Evolutionary conservation across 1,284 basidiomycete species (phyloP).

Genomic region (Sporisorium reilianum): DNA sequence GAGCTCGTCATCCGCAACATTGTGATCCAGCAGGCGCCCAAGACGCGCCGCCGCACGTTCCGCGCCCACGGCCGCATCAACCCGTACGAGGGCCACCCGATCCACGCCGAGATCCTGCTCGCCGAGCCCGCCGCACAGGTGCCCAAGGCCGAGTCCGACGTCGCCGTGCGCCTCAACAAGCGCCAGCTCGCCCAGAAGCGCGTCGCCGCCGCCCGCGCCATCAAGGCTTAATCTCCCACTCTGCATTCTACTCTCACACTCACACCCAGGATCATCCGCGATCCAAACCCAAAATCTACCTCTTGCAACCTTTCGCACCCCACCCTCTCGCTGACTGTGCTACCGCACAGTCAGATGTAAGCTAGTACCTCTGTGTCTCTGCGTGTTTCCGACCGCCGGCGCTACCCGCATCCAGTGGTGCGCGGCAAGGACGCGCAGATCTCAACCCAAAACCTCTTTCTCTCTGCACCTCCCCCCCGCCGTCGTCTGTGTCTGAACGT

Average conservation of each 20-base stretch:
- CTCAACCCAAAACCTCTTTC: slow-evolving; percentile 2
- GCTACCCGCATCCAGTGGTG: too few species aligned
- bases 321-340: slow-evolving; percentile 9
- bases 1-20: slow-evolving; percentile 96
- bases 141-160: slow-evolving; percentile 61
- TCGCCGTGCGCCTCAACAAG: slow-evolving; percentile 64
- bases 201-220: slow-evolving; percentile 58
- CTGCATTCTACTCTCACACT: background rate
- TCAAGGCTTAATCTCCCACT: slow-evolving; percentile 40
- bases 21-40: slow-evolving; percentile 98
- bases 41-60: slow-evolving; percentile 99
- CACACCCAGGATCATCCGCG: background rate
- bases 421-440: too few species aligned
- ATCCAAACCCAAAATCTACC: slow-evolving; percentile 6
- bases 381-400: too few species aligned
- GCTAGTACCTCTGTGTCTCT: slow-evolving; percentile 46
- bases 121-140: slow-evolving; percentile 65
- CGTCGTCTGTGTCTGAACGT: background rate
- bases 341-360: slow-evolving; percentile 30
- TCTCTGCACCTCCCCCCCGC: background rate
- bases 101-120: slow-evolving; percentile 83
- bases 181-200: slow-evolving; percentile 67
- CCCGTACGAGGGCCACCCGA: slow-evolving; percentile 82
- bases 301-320: slow-evolving; percentile 7
- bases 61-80: slow-evolving; percentile 91